These are phyloP conservation scores for Noccaea bulbosa DNA, from an alignment of 345 rosid species.

Conservation along the genomic window DNA sequence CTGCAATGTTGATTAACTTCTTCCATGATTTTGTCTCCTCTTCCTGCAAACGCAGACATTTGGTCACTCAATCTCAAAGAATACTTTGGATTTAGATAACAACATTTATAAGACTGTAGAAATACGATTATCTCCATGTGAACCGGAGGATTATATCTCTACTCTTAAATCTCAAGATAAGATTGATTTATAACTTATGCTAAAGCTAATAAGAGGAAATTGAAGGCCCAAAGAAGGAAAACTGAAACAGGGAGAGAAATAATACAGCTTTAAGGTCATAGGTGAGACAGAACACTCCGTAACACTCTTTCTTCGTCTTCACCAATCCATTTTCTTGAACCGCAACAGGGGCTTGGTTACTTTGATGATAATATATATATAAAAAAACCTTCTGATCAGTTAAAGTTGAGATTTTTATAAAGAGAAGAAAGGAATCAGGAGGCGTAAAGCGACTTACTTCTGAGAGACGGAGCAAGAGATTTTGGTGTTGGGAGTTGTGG, in stretches of 20 bases:
- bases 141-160: conserved; percentile 12
- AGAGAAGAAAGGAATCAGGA: not conserved
- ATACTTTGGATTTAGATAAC: not conserved
- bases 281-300: conserved; percentile 91
- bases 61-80: not conserved
- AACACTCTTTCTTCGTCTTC: conserved; percentile 68
- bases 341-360: conserved; percentile 56
- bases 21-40: conserved; percentile 95
- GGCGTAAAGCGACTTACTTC: conserved; percentile 47
- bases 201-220: not conserved
- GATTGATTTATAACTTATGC: not conserved
- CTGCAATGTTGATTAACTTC: conserved; percentile 73
- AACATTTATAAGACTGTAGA: not conserved
- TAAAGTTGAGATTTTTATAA: not conserved
- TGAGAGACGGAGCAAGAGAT: conserved; percentile 76
- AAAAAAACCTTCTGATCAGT: conserved; percentile 17
- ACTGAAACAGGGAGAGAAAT: conserved; percentile 20
- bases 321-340: conserved; percentile 48
- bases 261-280: conserved; percentile 91
- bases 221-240: not conserved
- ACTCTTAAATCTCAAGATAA: not conserved
- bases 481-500: conserved; percentile 44
- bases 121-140: conserved; percentile 4
- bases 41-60: conserved; percentile 53
- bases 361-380: not conserved